These are phyloP conservation scores for Chlamydomonas asymmetrica DNA, from an alignment of 139 green algal species.

Conservation along the genomic window DNA sequence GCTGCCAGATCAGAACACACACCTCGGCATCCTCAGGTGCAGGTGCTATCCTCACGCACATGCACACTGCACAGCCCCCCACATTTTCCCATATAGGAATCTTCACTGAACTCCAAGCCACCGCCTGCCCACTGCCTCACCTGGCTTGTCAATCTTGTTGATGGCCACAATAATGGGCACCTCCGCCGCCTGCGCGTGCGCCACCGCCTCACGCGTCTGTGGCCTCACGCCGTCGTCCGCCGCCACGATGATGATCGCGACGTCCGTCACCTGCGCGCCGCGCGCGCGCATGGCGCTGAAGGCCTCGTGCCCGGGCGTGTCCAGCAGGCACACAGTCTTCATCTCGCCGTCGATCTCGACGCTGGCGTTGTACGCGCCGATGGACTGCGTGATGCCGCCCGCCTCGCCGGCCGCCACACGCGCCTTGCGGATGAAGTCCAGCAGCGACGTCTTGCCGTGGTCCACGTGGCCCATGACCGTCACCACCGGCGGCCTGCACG, in stretches of 20 bases:
- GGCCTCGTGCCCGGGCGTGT: slow-evolving; percentile 96
- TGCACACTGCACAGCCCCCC: no score
- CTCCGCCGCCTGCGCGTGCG: slow-evolving; percentile 87
- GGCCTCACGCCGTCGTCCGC: slow-evolving; percentile 96
- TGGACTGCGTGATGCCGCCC: slow-evolving; percentile 96
- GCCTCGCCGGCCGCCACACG: slow-evolving; percentile 92
- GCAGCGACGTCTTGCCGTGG: slow-evolving; percentile 91
- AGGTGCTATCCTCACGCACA: no score
- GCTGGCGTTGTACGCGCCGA: slow-evolving; percentile 93
- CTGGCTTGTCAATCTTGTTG: slow-evolving; percentile 96
- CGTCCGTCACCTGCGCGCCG: slow-evolving; percentile 86
- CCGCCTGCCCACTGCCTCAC: no score
- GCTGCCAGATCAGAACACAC: no score
- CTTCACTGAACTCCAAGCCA: no score
- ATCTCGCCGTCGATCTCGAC: slow-evolving; percentile 60
- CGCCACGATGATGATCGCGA: slow-evolving; percentile 97
- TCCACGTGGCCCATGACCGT: slow-evolving; percentile 99
- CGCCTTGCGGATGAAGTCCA: slow-evolving; percentile 89
- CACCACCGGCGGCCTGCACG: slow-evolving; percentile 85
- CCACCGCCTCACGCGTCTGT: slow-evolving; percentile 94
- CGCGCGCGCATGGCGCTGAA: slow-evolving; percentile 96
- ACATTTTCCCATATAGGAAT: no score
- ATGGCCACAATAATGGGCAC: slow-evolving; percentile 90
- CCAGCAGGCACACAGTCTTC: slow-evolving; percentile 91
- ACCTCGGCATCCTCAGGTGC: no score